Percentiles rank a stretch among this genome's conserved stretches.
phyloP scores from a whole-genome alignment of 805 yeast species.

The Kodamaea restingae region DNA sequence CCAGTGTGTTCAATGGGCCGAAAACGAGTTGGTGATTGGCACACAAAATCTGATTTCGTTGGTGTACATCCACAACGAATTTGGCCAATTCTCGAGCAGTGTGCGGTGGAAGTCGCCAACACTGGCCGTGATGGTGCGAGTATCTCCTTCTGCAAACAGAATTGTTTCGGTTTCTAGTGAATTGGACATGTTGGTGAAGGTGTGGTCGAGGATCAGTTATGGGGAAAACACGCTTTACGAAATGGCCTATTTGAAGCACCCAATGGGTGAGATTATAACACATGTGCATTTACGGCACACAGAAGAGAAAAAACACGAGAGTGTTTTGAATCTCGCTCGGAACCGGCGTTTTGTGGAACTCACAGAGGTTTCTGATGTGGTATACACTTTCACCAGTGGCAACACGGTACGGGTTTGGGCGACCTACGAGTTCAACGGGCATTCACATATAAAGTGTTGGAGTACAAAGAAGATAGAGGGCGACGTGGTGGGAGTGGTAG shows the following conservation, averaged over 20 bases:
- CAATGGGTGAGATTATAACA: constrained; percentile 44
- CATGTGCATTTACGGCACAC: constrained; percentile 32
- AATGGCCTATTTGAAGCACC: constrained; percentile 64
- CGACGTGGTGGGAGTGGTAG: constrained; percentile 15
- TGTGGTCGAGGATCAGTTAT: constrained; percentile 74
- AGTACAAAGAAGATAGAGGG: constrained; percentile 38
- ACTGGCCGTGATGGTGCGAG: constrained; percentile 53
- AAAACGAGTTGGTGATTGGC: constrained; percentile 60
- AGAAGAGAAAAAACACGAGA: constrained; percentile 15
- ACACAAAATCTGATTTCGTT: constrained; percentile 12
- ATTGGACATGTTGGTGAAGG: constrained; percentile 63
- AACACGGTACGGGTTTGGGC: constrained; percentile 64
- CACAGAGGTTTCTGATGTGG: constrained; percentile 20
- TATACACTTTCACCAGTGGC: constrained; percentile 66
- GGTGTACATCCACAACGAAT: constrained; percentile 13
- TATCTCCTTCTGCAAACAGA: constrained; percentile 65
- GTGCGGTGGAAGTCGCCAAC: constrained; percentile 44
- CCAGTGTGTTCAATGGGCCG: constrained; percentile 54
- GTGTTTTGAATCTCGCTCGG: constrained; percentile 12
- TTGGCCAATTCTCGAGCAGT: constrained; percentile 5
- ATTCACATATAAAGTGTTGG: constrained; percentile 54
- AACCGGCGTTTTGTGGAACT: constrained; percentile 11
- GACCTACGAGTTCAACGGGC: constrained; percentile 56
- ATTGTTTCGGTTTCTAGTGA: constrained; percentile 58
- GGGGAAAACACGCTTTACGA: constrained; percentile 55